Evolutionary conservation across 257 asterid genomes (phyloP), one percentile per base, ranked within the genome.

Genomic region (Buddleja alternifolia): DNA sequence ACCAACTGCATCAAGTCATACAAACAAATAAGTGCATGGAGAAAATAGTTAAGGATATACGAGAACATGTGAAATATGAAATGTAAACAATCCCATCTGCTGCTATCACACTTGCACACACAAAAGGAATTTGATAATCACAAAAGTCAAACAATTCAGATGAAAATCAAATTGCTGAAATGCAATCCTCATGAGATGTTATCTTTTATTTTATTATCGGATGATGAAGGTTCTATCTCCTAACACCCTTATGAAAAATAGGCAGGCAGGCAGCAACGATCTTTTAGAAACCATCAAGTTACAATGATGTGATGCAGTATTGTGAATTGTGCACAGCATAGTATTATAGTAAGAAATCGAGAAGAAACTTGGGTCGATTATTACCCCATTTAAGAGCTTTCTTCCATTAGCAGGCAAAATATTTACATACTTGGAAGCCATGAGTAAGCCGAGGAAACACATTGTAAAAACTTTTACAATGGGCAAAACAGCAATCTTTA

Each of bases 331-430:
- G 41, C 54, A 48, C 11, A 41, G 54, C 11, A 51, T 12, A 69
- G 58, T 55, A 73, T 50, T 32, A 16, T 48, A 41, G 14, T 45
- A 60, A 47, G 41, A n/a, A 34, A 63, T 17, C 2, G 53, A 46
- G 21, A 20, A 45, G 17, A 72, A 56, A 3, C 15, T 51, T 45
- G 61, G 19, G 10, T 1, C 56, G n/a, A n/a, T n/a, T n/a, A 82
- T 66, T 75, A 93, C 98, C 93, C 99, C 99, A 74, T 94, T 94
- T 64, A 91, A 81, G 77, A 94, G 99, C 88, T 89, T 94, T 71
- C 99, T 86, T 52, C 99, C 99, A 73, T 80, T 89, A 17, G 96
- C 88, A 4, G 96, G 88, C 66, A 94, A 73, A 69, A 94, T 84
- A 71, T 86, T 91, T 0, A 94, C 96, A 79, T 73, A 89, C 85